These are phyloP conservation scores for Berberis vulgaris DNA, from an alignment of 164 flowering plant species.

Conservation along the genomic window DNA sequence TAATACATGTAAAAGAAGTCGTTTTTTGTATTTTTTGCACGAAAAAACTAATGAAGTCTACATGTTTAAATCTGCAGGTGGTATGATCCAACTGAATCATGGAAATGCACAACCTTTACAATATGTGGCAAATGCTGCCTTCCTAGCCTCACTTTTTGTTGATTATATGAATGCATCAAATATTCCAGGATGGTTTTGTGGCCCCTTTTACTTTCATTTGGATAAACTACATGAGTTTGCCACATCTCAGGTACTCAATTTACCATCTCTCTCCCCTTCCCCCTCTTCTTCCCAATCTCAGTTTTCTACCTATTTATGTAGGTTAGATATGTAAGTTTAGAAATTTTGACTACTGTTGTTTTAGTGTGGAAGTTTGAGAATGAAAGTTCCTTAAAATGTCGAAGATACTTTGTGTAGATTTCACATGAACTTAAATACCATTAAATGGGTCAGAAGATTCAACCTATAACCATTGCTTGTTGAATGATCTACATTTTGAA, in stretches of 20 bases:
- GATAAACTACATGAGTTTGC: slow-evolving; percentile 40
- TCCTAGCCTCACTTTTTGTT: slow-evolving; percentile 53
- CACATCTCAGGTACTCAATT: slow-evolving; percentile 39
- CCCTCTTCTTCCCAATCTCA: not conserved
- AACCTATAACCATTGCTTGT: too few relatives aligned
- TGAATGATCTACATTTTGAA: too few relatives aligned
- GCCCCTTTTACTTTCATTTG: slow-evolving; percentile 25
- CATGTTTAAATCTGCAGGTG: slow-evolving; percentile 31
- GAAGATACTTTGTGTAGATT: too few relatives aligned
- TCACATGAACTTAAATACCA: too few relatives aligned
- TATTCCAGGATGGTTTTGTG: slow-evolving; percentile 64
- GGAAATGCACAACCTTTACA: slow-evolving; percentile 55
- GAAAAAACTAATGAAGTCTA: not conserved
- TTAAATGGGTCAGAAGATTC: too few relatives aligned
- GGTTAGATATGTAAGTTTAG: not conserved
- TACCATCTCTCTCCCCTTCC: not conserved
- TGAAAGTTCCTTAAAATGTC: too few relatives aligned
- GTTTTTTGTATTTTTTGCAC: not conserved
- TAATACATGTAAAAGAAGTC: not conserved
- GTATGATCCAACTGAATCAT: slow-evolving; percentile 56
- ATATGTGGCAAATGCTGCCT: slow-evolving; percentile 66
- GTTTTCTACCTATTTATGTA: not conserved
- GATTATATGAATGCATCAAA: slow-evolving; percentile 60
- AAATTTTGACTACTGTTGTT: too few relatives aligned
- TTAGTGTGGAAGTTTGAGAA: too few relatives aligned